Base-by-base conservation (phyloP, 2,329 filamentous ascomycete genomes). In the Talaromyces sp. region DNA sequence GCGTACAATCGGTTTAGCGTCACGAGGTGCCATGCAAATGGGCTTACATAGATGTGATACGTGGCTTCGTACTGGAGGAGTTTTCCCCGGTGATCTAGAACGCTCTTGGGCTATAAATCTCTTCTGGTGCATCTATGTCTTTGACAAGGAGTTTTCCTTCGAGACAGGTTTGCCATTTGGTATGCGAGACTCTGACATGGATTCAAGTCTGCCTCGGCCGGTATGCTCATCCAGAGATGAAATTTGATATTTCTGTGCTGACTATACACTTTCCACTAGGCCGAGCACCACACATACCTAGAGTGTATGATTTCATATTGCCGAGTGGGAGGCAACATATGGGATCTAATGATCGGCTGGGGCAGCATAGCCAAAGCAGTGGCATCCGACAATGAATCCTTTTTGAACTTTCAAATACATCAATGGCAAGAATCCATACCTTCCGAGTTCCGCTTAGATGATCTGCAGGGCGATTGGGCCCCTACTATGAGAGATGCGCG, bases 71-170 rank as follows among this genome's bases (percentile, higher is more conserved):
- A 82, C 84, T 9, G 74, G 74, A 2, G 75, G 74, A 3, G 72
- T 76, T 16, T 78, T 78, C 39, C 75, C 75, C 0, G 75, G 75
- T 1, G 75, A 75, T n/a, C 65, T 77, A 24, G 74, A 76, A 60
- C 73, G 73, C 67, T 75, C 68, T 7, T 77, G 74, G 71, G 90
- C 92, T 39, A 77, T 84, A 10, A 87, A 89, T 52, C 86, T 92
- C 6, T 96, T 96, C 24, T 97, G 92, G 93, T 89, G 89, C 1
- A 88, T 93, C 19, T 96, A 94, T 72, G 87, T 94, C 0, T 82
- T 96, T 19, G 93, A 97, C 74, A 85, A 92, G 59, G 85, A 93
- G 58, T 97, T 92, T 92, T 92, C 90, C 64, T 94, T 97, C 71
- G 91, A 90, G 27, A 93, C 91, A 0, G 93, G 93, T 0, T 92